These are phyloP conservation scores for Kondoa subrosea DNA, from an alignment of 768 basidiomycete species.

Conservation along the genomic window DNA sequence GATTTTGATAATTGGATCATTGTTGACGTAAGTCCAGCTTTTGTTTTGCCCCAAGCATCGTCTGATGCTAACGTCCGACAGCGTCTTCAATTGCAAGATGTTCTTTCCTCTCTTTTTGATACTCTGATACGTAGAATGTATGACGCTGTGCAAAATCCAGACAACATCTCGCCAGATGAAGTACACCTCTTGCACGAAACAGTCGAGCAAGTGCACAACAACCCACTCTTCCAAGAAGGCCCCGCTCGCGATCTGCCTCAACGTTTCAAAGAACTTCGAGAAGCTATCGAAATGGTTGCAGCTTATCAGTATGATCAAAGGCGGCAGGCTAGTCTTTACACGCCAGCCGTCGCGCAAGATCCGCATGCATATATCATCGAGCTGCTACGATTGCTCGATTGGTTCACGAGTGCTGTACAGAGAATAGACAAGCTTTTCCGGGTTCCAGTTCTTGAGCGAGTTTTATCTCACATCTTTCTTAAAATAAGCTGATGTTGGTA, in stretches of 20 bases:
- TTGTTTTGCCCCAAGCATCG: not conserved
- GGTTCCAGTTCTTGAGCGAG: slow-evolving; percentile 62
- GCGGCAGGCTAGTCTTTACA: slow-evolving; percentile 27
- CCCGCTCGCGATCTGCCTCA: slow-evolving; percentile 17
- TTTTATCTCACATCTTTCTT: slow-evolving; percentile 15
- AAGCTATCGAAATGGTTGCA: slow-evolving; percentile 22
- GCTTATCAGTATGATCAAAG: slow-evolving; percentile 27
- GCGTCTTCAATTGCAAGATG: not conserved
- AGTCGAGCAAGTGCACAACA: slow-evolving; percentile 16
- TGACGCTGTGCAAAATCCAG: slow-evolving; percentile 35
- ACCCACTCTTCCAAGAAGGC: slow-evolving; percentile 20
- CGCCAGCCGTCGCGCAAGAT: not conserved
- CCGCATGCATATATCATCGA: slow-evolving; percentile 40
- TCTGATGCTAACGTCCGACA: not conserved
- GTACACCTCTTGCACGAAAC: not conserved
- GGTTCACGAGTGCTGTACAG: slow-evolving; percentile 73
- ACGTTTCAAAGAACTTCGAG: slow-evolving; percentile 12
- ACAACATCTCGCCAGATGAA: not conserved
- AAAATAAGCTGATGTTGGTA: not conserved
- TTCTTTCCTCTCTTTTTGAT: slow-evolving; percentile 53
- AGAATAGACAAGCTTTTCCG: slow-evolving; percentile 71
- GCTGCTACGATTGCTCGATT: slow-evolving; percentile 64
- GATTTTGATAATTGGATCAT: slow-evolving; percentile 59
- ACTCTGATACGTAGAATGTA: slow-evolving; percentile 71
- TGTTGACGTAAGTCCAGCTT: slow-evolving; percentile 50